These are phyloP conservation scores for Rhynchospora pubera DNA, from an alignment of 176 grass and related monocot genomes.

Conservation along the genomic window DNA sequence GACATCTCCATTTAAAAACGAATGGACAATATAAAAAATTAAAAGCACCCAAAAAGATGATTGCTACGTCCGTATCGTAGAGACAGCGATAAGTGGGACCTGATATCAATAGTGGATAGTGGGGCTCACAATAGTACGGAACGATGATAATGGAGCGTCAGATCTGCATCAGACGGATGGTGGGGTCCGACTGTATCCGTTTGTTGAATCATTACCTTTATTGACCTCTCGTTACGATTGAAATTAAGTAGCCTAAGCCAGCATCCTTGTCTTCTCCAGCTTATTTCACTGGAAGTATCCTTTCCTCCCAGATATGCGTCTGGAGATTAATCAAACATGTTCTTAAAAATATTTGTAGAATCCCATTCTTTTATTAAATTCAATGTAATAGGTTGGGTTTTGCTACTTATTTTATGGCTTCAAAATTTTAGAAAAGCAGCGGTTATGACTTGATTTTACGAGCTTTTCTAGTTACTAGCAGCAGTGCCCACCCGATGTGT, in stretches of 20 bases:
- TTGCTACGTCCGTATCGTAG: constrained; percentile 6
- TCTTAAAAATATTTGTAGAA: not conserved
- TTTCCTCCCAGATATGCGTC: not conserved
- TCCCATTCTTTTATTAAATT: not conserved
- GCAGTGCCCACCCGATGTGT: no score
- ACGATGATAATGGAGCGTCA: constrained; percentile 24
- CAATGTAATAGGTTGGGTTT: no score
- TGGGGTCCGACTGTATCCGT: not conserved
- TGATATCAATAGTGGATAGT: constrained; percentile 11
- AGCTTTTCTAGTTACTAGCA: not conserved
- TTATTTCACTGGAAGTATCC: not conserved
- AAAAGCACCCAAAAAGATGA: constrained; percentile 20
- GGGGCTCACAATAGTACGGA: constrained; percentile 14
- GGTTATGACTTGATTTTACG: no score
- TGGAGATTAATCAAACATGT: not conserved
- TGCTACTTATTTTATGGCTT: no score
- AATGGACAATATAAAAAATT: not conserved
- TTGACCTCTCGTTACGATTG: not conserved
- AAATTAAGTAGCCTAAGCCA: not conserved
- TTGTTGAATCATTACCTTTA: constrained; percentile 12
- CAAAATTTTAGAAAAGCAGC: no score
- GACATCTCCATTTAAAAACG: not conserved
- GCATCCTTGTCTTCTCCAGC: not conserved
- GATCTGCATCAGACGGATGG: constrained; percentile 26
- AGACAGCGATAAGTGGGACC: constrained; percentile 21